phyloP scores from a whole-genome alignment of 768 basidiomycete genomes.

The Infundibulicybe gibba region DNA sequence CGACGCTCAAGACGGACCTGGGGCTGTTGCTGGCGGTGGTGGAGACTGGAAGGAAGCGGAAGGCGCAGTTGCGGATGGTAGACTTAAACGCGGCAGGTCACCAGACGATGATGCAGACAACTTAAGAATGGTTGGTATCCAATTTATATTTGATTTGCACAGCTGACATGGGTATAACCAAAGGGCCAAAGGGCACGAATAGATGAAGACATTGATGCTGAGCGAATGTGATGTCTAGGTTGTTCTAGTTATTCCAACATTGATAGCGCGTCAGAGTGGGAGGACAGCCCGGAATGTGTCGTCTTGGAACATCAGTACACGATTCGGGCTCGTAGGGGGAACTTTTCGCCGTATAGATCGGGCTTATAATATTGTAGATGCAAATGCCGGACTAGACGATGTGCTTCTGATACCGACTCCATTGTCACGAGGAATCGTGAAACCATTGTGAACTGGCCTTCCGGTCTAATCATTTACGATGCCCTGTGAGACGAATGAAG shows the following conservation, averaged over 20 bases:
- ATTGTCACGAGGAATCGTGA: conserved; percentile 57
- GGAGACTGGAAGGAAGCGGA: conserved; percentile 81
- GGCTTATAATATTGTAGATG: conserved; percentile 53
- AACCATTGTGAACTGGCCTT: conserved; percentile 36
- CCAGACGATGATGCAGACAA: conserved; percentile 74
- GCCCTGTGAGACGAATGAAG: background rate
- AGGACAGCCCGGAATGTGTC: too few species aligned
- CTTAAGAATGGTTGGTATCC: conserved; percentile 46
- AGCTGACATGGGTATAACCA: conserved; percentile 5
- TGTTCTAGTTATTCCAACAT: conserved; percentile 12
- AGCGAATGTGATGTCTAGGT: conserved; percentile 55
- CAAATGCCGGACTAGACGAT: conserved; percentile 57
- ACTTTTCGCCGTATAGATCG: conserved; percentile 30
- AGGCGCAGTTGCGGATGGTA: conserved; percentile 28
- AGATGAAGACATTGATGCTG: conserved; percentile 64
- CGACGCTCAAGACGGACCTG: conserved; percentile 76
- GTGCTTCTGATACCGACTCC: conserved; percentile 59
- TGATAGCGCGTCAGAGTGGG: too few species aligned
- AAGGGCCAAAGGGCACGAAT: conserved; percentile 59
- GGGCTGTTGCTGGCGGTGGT: conserved; percentile 79
- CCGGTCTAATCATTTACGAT: conserved; percentile 21
- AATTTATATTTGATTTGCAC: conserved; percentile 1
- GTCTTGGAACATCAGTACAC: conserved; percentile 35
- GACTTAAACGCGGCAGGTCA: conserved; percentile 69
- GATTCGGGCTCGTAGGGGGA: conserved; percentile 43